phyloP scores from a whole-genome alignment of 768 basidiomycete genomes.

The Mycena latifolia region DNA sequence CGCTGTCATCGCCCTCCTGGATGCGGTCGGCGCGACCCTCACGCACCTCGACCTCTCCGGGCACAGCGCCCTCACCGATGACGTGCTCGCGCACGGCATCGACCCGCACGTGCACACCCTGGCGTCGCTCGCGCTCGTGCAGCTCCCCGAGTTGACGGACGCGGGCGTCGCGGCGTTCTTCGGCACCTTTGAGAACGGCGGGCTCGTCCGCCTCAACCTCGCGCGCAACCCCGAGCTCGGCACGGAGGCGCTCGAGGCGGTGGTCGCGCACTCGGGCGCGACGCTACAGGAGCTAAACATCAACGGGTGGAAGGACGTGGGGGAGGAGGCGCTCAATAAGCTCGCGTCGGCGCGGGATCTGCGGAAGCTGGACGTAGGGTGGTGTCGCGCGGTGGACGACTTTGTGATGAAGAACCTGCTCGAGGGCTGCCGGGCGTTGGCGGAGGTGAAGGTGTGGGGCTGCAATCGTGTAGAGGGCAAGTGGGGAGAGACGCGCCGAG shows the following conservation, averaged over 20 bases:
- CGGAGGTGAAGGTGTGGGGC: conserved; percentile 67
- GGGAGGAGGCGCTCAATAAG: conserved; percentile 54
- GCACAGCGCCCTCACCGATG: conserved; percentile 72
- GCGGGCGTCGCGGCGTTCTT: conserved; percentile 80
- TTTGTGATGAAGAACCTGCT: conserved; percentile 82
- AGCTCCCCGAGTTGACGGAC: conserved; percentile 75
- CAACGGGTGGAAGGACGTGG: conserved; percentile 80
- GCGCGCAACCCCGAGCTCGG: conserved; percentile 71
- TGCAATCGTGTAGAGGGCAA: conserved; percentile 53
- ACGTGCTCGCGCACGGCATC: conserved; percentile 72
- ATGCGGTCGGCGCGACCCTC: conserved; percentile 65
- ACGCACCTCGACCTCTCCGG: conserved; percentile 78
- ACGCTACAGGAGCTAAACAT: conserved; percentile 73
- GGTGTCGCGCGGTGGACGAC: conserved; percentile 87
- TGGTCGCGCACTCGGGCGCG: conserved; percentile 77
- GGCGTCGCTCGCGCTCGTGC: conserved; percentile 63
- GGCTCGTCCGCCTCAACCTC: conserved; percentile 67
- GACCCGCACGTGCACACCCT: conserved; percentile 61
- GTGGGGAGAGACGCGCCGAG: conserved; percentile 29
- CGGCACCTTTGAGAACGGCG: conserved; percentile 61
- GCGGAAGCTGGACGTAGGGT: conserved; percentile 81
- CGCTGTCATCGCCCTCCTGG: conserved; percentile 68
- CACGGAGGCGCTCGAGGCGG: conserved; percentile 64
- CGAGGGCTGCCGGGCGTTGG: conserved; percentile 55
- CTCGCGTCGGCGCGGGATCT: conserved; percentile 56